Evolutionary conservation across 1,139 yeast species (phyloP).

Genomic region (Magnusiomyces fungicola): DNA sequence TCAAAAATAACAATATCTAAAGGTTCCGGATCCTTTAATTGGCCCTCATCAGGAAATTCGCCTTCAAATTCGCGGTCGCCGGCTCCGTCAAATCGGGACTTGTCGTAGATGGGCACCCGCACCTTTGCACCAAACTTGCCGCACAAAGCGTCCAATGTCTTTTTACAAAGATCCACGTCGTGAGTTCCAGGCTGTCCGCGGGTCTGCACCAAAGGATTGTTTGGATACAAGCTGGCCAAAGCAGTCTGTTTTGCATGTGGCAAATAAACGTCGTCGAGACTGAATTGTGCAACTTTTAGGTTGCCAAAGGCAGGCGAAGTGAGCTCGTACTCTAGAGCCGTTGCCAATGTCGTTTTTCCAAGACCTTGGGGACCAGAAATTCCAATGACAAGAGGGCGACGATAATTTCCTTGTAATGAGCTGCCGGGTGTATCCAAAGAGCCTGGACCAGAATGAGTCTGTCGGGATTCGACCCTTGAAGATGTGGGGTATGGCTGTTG

Average conservation of each 20-base stretch:
- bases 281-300: background rate
- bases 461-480: too few species aligned
- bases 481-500: too few species aligned
- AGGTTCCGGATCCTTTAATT: slow-evolving; percentile 29
- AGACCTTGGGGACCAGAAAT: slow-evolving; percentile 4
- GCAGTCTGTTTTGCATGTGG: slow-evolving; percentile 45
- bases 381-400: slow-evolving; percentile 3
- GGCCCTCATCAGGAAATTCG: background rate
- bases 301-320: background rate
- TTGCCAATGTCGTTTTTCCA: slow-evolving; percentile 3
- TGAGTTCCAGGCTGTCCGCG: slow-evolving; percentile 96
- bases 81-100: slow-evolving; percentile 59
- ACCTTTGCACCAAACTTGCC: slow-evolving; percentile 24
- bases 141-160: slow-evolving; percentile 26
- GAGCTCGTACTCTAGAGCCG: background rate
- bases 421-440: too few species aligned
- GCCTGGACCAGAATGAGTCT: too few species aligned
- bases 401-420: too few species aligned
- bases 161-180: slow-evolving; percentile 45
- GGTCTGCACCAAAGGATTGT: slow-evolving; percentile 46
- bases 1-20: slow-evolving; percentile 70
- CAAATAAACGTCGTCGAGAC: slow-evolving; percentile 74
- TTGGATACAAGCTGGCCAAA: slow-evolving; percentile 44
- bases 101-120: slow-evolving; percentile 67
- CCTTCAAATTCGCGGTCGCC: slow-evolving; percentile 54